A percentile compares a stretch with the other conserved stretches of the same genome.
phyloP scores from a whole-genome alignment of 2,329 filamentous ascomycete genomes.

The Trichophaea hybrida region DNA sequence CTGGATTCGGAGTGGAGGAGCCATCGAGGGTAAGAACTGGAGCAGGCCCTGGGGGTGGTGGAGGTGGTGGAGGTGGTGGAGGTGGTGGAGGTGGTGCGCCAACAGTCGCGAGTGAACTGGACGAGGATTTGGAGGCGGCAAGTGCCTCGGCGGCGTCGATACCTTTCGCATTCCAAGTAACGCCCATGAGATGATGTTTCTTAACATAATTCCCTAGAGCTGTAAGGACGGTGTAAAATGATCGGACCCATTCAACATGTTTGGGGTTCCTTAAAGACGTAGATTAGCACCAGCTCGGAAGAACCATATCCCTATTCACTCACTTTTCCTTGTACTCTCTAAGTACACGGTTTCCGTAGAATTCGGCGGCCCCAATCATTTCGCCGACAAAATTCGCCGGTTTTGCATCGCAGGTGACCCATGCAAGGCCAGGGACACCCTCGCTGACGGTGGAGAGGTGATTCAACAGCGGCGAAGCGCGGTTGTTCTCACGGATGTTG shows the following conservation, averaged over 20 bases:
- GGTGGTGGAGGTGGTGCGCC: conserved; percentile 32
- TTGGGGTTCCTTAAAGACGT: conserved; percentile 49
- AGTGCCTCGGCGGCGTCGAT: conserved; percentile 58
- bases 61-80: conserved; percentile 42
- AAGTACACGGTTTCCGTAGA: conserved; percentile 86
- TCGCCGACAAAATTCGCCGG: conserved; percentile 78
- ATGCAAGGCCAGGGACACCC: conserved; percentile 75
- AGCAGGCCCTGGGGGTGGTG: conserved; percentile 55
- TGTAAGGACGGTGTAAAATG: conserved; percentile 85
- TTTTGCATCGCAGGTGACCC: conserved; percentile 73
- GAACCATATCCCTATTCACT: conserved; percentile 23
- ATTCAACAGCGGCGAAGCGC: conserved; percentile 58
- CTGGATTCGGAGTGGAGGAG: conserved; percentile 39
- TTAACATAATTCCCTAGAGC: conserved; percentile 73
- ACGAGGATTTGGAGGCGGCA: conserved; percentile 38
- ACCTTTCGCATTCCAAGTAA: conserved; percentile 71
- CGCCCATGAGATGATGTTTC: conserved; percentile 61
- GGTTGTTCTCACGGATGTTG: conserved; percentile 68
- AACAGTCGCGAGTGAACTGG: conserved; percentile 30
- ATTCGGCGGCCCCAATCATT: conserved; percentile 68
- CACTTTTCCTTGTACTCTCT: conserved; percentile 78
- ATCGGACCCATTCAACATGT: conserved; percentile 76
- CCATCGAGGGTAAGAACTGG: conserved; percentile 52
- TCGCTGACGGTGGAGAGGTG: conserved; percentile 80
- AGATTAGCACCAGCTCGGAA: not conserved